These are phyloP conservation scores for Prinsepia uniflora DNA, from an alignment of 306 rosid genomes.

Conservation along the genomic window DNA sequence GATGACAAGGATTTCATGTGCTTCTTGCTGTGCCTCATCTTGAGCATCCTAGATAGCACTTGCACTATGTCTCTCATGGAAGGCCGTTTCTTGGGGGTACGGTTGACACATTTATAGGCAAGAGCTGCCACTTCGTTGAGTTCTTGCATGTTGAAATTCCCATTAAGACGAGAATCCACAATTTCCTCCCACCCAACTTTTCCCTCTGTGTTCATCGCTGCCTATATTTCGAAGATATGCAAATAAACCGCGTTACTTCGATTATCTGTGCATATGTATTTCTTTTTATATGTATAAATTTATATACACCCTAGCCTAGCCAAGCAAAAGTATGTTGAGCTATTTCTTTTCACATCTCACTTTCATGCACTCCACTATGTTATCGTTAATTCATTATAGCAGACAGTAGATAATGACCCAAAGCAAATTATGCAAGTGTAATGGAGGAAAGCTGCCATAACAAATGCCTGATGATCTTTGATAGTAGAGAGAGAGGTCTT, in stretches of 20 bases:
- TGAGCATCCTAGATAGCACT: slow-evolving; percentile 60
- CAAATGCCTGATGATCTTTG: not conserved
- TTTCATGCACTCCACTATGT: not conserved
- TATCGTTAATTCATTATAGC: not conserved
- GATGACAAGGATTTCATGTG: slow-evolving; percentile 55
- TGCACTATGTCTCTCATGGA: slow-evolving; percentile 91
- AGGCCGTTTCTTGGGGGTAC: slow-evolving; percentile 71
- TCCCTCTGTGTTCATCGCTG: slow-evolving; percentile 90
- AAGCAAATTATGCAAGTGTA: not conserved
- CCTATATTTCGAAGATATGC: slow-evolving; percentile 48
- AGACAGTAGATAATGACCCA: not conserved
- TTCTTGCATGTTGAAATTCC: slow-evolving; percentile 65
- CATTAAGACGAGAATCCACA: slow-evolving; percentile 69
- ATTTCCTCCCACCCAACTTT: slow-evolving; percentile 98
- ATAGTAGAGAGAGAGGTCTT: slow-evolving; percentile 40
- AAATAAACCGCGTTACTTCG: not conserved
- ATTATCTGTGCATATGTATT: not conserved
- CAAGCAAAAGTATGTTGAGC: too few relatives aligned
- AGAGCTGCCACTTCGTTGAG: slow-evolving; percentile 83
- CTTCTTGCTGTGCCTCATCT: slow-evolving; percentile 50
- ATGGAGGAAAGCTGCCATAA: not conserved
- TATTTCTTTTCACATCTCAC: not conserved
- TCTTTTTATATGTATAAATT: too few relatives aligned
- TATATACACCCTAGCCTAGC: not conserved
- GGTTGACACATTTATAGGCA: slow-evolving; percentile 79